Base-by-base conservation (phyloP, 1,284 basidiomycete species). In the Microbotryomycetes sp. region DNA sequence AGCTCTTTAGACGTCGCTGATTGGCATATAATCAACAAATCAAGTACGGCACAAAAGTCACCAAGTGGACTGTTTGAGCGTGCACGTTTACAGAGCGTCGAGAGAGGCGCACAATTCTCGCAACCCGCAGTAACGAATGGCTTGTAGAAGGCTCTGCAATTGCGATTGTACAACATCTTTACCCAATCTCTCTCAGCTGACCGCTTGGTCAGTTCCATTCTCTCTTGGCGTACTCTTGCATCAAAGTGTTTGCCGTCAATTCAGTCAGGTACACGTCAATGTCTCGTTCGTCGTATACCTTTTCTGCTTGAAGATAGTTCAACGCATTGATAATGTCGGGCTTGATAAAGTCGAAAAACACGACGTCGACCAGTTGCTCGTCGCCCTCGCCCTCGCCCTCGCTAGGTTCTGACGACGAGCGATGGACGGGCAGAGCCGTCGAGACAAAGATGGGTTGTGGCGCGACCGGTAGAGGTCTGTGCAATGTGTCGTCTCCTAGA, bases 381-480 rank as follows among this genome's bases (percentile, higher is more conserved):
- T 52, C 52, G 5, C 48, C 30, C 15, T 53, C 54, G 24, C 50
- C 50, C 21, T 48, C 45, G 5, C 21, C 35, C 3, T 18, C 21
- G n/a, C 15, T 13, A 7, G 46, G n/a, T 41, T 41, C 18, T 18
- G 9, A 11, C 18, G 35, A 41, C 9, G 9, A 9, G 9, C 18
- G 11, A 11, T 6, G 23, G 21, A n/a, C 23, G 15, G 48, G 54
- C 2, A 65, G 30, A 1, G 41, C 53, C 7, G 68, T 72, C 2
- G 64, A 56, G 7, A 73, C 62, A 47, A 73, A 74, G 29, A 65
- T 61, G 23, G 73, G 71, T 48, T 71, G 70, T n/a, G 62, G 48
- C 13, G 61, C 64, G 5, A 52, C 35, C 5, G 69, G 67, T 50
- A 68, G 51, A 11, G 73, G 71, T 3, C 61, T 48, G 59, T 74